Evolutionary conservation across 768 basidiomycete species (phyloP).

Genomic region (Tylopilus sp.): DNA sequence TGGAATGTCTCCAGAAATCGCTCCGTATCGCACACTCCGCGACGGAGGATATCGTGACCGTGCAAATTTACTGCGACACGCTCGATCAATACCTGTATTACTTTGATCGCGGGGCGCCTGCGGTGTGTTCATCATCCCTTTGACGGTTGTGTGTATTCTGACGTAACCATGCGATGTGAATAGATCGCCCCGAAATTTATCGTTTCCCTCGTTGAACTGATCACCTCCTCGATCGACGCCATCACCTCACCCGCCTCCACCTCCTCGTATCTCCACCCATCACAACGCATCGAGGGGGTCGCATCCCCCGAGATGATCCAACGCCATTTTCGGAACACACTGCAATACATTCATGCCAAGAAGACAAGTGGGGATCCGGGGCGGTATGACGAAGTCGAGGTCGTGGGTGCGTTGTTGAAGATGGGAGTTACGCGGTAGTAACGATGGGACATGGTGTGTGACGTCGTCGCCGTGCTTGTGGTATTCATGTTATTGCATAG

Average conservation of each 20-base stretch:
- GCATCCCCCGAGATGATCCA: slow-evolving; percentile 92
- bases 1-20: slow-evolving; percentile 97
- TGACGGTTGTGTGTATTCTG: no score
- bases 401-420: slow-evolving; percentile 85
- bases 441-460: no score
- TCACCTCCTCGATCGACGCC: slow-evolving; percentile 90
- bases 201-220: slow-evolving; percentile 93
- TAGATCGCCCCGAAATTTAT: slow-evolving; percentile 95
- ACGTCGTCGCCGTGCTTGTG: neutral
- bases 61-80: slow-evolving; percentile 94
- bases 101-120: slow-evolving; percentile 88
- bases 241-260: slow-evolving; percentile 61
- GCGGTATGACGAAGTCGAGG: slow-evolving; percentile 84
- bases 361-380: slow-evolving; percentile 43
- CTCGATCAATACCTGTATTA: slow-evolving; percentile 96
- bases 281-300: slow-evolving; percentile 87
- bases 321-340: slow-evolving; percentile 89
- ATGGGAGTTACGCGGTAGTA: slow-evolving; percentile 72
- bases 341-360: slow-evolving; percentile 75
- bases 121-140: slow-evolving; percentile 51
- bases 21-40: slow-evolving; percentile 94
- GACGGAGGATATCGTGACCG: slow-evolving; percentile 94
- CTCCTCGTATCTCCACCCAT: slow-evolving; percentile 71
- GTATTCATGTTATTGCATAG: neutral
- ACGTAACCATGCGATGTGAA: no score